Evolutionary conservation across 208 protist genomes (phyloP), one percentile per base, ranked within the genome.

Genomic region (Wallacemonas rigidus): DNA sequence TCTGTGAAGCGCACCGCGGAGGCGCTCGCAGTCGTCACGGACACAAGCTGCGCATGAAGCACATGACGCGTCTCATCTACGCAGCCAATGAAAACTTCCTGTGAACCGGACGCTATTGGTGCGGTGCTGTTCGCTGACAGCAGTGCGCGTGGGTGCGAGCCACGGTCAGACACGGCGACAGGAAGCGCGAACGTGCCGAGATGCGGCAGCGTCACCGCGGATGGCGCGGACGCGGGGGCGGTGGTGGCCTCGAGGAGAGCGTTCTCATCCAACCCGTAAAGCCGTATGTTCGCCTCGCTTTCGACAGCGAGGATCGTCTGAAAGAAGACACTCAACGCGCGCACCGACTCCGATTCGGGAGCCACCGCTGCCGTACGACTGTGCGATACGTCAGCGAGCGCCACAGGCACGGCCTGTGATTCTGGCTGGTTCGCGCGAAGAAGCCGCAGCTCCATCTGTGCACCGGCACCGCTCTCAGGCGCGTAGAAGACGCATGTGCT

Each of bases 1-100:
- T 65, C 40, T 5, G 57, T 85, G 3, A 38, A 39, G 26, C 76
- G 70, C 65, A 79, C 65, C 61, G 76, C 47, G n/a, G 51, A 61
- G 15, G 50, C 55, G 17, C 35, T 40, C 36, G 17, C 51, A 3
- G 54, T 15, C 14, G 53, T 63, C 11, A 72, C 55, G 38, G 68
- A 8, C 7, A 72, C 44, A 3, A 72, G 12, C 54, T 72, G 68
- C 54, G 63, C 68, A n/a, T 8, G 35, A 4, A 72, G 39, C 60
- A 41, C 39, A 41, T 65, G 60, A n/a, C 36, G 68, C 17, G 8
- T 39, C 44, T 61, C n/a, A 38, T 60, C 54, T 14, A 72, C 8
- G 54, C 50, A 51, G 15, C 44, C 68, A 14, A 72, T 36, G 7
- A 72, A 35, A 14, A 72, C 41, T 41, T 72, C 54, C 44, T 72